Evolutionary conservation across 306 rosid genomes (phyloP).

Genomic region (Lupinus albus): DNA sequence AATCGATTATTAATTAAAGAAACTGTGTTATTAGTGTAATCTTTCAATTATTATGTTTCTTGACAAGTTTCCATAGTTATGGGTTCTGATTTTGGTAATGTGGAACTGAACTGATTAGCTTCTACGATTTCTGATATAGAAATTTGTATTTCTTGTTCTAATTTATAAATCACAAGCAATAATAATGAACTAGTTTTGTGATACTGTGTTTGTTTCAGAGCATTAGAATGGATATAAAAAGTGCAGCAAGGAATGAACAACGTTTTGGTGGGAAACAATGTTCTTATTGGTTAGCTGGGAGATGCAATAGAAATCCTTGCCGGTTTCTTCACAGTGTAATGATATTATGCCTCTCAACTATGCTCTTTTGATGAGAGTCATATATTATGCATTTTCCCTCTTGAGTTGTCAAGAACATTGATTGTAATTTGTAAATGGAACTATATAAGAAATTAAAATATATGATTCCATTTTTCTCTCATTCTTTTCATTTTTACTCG

Average conservation of each 20-base stretch:
- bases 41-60: background rate
- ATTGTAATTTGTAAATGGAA: background rate
- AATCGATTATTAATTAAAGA: background rate
- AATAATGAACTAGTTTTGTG: background rate
- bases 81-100: background rate
- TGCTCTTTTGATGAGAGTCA: background rate
- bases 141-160: no score
- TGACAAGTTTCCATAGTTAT: background rate
- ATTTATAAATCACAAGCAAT: background rate
- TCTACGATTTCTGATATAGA: no score
- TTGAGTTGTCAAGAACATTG: background rate
- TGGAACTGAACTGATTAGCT: background rate
- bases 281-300: conserved; percentile 33
- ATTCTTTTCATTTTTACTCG: background rate
- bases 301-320: conserved; percentile 42
- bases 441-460: background rate
- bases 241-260: background rate
- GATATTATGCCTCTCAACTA: background rate
- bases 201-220: background rate
- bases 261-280: conserved; percentile 7
- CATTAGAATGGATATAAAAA: background rate
- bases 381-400: background rate
- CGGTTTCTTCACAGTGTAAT: conserved; percentile 24
- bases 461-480: no score
- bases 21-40: no score